Conservation (phyloP, 2,329 filamentous ascomycete species). For the Scedosporium dehoogii region DNA sequence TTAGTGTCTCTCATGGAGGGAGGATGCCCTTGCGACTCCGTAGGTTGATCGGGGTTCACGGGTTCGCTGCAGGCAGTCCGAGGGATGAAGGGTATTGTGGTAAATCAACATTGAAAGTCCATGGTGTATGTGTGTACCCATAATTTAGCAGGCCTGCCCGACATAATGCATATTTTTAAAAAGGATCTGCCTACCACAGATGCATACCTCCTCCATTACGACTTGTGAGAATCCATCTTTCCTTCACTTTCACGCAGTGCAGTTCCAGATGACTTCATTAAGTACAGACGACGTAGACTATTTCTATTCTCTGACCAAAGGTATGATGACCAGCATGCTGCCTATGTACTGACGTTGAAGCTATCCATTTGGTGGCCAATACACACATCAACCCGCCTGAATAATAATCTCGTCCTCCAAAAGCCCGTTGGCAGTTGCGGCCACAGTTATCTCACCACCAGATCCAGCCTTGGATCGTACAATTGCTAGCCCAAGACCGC, state of each 20-base stretch:
- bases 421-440: background rate
- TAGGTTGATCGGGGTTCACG: background rate
- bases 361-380: background rate
- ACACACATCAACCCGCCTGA: background rate
- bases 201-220: too few relatives aligned
- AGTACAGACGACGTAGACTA: too few relatives aligned
- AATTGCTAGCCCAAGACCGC: constrained; percentile 29
- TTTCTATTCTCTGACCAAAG: too few relatives aligned
- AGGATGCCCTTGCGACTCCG: too few relatives aligned
- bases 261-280: too few relatives aligned
- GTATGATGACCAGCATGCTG: too few relatives aligned
- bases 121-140: background rate
- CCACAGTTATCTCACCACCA: background rate
- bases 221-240: too few relatives aligned
- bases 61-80: background rate
- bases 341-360: too few relatives aligned
- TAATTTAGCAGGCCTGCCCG: background rate
- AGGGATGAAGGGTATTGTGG: background rate
- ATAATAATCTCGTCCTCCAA: background rate
- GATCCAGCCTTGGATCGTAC: constrained; percentile 17
- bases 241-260: too few relatives aligned
- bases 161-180: background rate
- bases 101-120: background rate
- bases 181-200: background rate
- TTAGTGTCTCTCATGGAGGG: too few relatives aligned